A percentile compares a stretch with the other conserved stretches of the same genome.
phyloP scores from a whole-genome alignment of 2,329 filamentous ascomycete species.

The Drechmeria coniospora region DNA sequence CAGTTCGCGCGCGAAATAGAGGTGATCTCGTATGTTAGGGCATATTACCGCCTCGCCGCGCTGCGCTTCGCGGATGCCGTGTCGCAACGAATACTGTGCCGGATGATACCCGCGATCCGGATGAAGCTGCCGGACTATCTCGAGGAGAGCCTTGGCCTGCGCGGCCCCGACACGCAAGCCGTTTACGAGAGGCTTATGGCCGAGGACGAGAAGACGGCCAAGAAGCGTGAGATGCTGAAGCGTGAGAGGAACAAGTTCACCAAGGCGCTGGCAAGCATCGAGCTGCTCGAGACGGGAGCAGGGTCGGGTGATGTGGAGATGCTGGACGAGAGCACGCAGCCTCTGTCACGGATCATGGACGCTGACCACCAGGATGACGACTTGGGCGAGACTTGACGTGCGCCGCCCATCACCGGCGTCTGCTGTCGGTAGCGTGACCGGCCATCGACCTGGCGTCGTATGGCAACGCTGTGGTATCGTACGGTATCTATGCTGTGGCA shows the following conservation, averaged over 20 bases:
- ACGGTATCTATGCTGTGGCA: no score
- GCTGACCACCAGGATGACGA: conserved; percentile 6
- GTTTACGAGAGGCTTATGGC: conserved; percentile 31
- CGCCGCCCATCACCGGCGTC: no score
- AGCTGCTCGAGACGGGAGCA: conserved; percentile 22
- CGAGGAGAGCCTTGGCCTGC: conserved; percentile 26
- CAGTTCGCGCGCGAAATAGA: conserved; percentile 43
- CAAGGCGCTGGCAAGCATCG: conserved; percentile 30
- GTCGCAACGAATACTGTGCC: conserved; percentile 30
- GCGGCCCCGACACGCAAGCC: conserved; percentile 11
- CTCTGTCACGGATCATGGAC: conserved; percentile 7
- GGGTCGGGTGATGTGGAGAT: conserved; percentile 1
- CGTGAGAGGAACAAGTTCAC: conserved; percentile 28
- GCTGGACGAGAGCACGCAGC: conserved; percentile 3
- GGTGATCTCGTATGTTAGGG: conserved; percentile 47
- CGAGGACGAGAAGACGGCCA: conserved; percentile 28
- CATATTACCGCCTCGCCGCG: conserved; percentile 54
- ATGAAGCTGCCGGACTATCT: conserved; percentile 24
- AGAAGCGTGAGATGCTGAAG: conserved; percentile 24
- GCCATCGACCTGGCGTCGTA: no score
- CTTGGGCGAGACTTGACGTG: conserved; percentile 2
- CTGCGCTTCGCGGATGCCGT: conserved; percentile 46
- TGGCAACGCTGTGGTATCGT: no score
- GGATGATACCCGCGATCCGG: conserved; percentile 30
- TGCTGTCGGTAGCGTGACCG: no score